Conservation (phyloP, 1,139 yeast species). For the Hyphopichia buzzinii region DNA sequence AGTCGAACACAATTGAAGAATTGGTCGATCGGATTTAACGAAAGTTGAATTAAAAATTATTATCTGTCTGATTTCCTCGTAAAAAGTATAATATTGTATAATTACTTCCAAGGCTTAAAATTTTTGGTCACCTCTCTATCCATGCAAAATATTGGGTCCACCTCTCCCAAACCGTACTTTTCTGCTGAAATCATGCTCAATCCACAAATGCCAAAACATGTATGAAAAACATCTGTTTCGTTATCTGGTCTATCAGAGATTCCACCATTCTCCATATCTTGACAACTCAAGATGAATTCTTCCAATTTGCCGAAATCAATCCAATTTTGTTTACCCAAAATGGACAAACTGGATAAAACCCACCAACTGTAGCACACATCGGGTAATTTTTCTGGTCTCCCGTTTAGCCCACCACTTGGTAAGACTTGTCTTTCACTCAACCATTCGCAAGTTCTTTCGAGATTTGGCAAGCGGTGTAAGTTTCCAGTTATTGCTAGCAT, state of each 20-base stretch:
- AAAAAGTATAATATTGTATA: too few relatives aligned
- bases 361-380: constrained; percentile 99
- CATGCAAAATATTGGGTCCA: constrained; percentile 88
- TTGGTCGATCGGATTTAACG: too few relatives aligned
- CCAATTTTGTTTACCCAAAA: constrained; percentile 69
- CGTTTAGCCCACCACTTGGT: constrained; percentile 87
- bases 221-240: constrained; percentile 90
- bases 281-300: constrained; percentile 69
- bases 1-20: too few relatives aligned
- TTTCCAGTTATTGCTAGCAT: constrained; percentile 67
- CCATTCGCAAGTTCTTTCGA: constrained; percentile 63
- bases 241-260: constrained; percentile 90
- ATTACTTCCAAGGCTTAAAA: constrained; percentile 42
- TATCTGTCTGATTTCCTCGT: too few relatives aligned
- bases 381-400: constrained; percentile 93
- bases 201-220: constrained; percentile 87
- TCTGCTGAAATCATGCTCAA: constrained; percentile 69
- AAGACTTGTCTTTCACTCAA: constrained; percentile 83
- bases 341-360: constrained; percentile 80
- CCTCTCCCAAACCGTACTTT: constrained; percentile 43
- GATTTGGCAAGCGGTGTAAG: constrained; percentile 50
- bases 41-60: too few relatives aligned
- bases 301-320: constrained; percentile 62
- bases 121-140: constrained; percentile 53
- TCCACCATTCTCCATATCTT: constrained; percentile 80